phyloP scores from a whole-genome alignment of 108 stramenopile species.

The Aurantiochytrium sp. region DNA sequence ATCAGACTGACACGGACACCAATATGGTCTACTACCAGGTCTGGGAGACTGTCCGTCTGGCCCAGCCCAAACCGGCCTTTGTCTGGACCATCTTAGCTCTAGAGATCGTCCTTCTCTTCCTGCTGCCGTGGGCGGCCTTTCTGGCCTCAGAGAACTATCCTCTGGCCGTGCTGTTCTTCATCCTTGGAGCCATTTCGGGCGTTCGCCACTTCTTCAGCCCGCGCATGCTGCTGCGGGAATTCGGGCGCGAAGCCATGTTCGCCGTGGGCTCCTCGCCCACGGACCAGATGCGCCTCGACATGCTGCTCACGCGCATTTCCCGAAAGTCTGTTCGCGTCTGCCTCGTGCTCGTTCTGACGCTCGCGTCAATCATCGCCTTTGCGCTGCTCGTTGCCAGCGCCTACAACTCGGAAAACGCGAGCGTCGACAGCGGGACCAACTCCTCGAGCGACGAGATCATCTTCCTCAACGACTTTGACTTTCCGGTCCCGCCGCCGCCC shows the following conservation, averaged over 20 bases:
- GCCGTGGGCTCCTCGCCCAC: background rate
- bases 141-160: conserved; percentile 19
- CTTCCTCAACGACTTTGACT: background rate
- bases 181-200: conserved; percentile 36
- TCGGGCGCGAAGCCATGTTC: background rate
- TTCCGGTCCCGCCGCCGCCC: background rate
- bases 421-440: background rate
- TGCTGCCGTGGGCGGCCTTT: background rate
- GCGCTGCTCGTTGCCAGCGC: background rate
- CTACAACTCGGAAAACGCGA: background rate
- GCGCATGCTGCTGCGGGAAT: conserved; percentile 27
- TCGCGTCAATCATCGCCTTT: conserved; percentile 8
- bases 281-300: background rate
- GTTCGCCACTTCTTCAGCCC: conserved; percentile 47
- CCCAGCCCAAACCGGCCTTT: background rate
- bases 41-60: background rate
- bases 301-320: conserved; percentile 27
- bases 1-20: too few relatives aligned
- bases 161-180: conserved; percentile 36
- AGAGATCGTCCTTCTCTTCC: background rate
- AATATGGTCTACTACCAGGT: background rate
- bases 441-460: background rate
- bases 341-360: conserved; percentile 38
- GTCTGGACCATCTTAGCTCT: background rate
- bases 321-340: conserved; percentile 32